Evolutionary conservation across 148 eudicot genomes (phyloP), one percentile per base, ranked within the genome.

Genomic region (Pouteria glomerata): DNA sequence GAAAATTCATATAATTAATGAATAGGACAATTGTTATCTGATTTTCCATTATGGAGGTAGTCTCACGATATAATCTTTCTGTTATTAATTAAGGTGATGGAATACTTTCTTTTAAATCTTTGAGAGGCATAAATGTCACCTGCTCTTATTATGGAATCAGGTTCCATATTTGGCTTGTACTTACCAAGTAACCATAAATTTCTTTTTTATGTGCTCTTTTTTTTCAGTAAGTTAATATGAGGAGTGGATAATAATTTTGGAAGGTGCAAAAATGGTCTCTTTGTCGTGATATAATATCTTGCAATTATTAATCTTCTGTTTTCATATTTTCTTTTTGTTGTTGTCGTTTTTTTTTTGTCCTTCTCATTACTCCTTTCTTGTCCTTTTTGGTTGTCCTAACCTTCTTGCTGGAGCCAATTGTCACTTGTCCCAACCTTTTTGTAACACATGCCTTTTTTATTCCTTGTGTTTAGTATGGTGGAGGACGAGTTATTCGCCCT

Each of bases 401-500:
- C 27, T 21, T 50, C 44, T 10, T 29, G n/a, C 19, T 63, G 53
- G 18, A 48, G 53, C 53, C 53, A 48, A 48, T 48, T 48, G 18
- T 48, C 19, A 48, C 51, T 63, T 24, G 13, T 19, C 42, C 51
- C 1, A 18, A 15, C 44, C 21, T 35, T 23, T n/a, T 68, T 52
- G 5, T 15, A 7, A 68, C 44, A 21, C 33, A 16, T 18, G 34
- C 26, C 48, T 44, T 50, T 63, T 29, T 73, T 45, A 48, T 44
- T 41, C 3, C 34, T 66, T 56, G 26, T 78, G 58, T 74, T 30
- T 81, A 93, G 97, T 93, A 65, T 81, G 98, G 98, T 59, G 98
- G 98, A 55, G 98, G 97, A 71, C 89, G 84, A 86, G 84, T 52
- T 75, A 78, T 93, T 81, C 92, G 84, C 48, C 97, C 95, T 21